A percentile compares a stretch with the other conserved stretches of the same genome.
phyloP scores from a whole-genome alignment of 345 rosid species.

The Carallia pectinifolia region DNA sequence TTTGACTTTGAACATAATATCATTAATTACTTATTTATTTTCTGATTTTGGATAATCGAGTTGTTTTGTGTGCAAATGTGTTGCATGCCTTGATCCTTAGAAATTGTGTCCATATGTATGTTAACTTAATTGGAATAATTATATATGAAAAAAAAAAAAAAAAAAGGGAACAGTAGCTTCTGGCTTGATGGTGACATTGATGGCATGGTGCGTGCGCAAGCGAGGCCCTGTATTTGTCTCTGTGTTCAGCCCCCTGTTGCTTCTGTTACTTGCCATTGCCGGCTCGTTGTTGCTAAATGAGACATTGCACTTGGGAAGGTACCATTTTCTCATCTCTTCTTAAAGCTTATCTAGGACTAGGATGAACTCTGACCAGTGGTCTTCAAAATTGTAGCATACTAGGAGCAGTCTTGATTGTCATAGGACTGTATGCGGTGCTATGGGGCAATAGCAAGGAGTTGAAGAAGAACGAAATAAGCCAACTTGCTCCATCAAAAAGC shows the following conservation, averaged over 20 bases:
- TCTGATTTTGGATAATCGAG: background rate
- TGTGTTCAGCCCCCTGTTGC: conserved; percentile 39
- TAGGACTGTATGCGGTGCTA: conserved; percentile 23
- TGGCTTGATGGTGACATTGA: conserved; percentile 29
- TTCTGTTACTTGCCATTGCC: conserved; percentile 43
- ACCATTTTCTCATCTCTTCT: background rate
- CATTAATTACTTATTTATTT: too few relatives aligned
- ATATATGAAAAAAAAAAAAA: too few relatives aligned
- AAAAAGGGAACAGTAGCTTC: conserved; percentile 31
- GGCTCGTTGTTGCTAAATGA: conserved; percentile 42
- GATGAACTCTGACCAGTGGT: background rate
- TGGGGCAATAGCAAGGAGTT: conserved; percentile 13
- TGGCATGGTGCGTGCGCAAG: conserved; percentile 39
- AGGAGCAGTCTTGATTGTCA: conserved; percentile 14
- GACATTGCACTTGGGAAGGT: conserved; percentile 38
- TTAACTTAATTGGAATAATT: too few relatives aligned
- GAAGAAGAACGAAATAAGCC: background rate
- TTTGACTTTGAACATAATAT: too few relatives aligned
- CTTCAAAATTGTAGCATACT: conserved; percentile 5
- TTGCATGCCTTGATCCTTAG: too few relatives aligned
- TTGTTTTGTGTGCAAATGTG: background rate
- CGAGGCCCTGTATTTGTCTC: conserved; percentile 50
- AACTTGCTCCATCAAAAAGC: background rate
- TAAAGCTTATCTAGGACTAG: too few relatives aligned
- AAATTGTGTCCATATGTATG: background rate